Conservation (phyloP, 1,284 basidiomycete species). For the Ustilago loliicola region DNA sequence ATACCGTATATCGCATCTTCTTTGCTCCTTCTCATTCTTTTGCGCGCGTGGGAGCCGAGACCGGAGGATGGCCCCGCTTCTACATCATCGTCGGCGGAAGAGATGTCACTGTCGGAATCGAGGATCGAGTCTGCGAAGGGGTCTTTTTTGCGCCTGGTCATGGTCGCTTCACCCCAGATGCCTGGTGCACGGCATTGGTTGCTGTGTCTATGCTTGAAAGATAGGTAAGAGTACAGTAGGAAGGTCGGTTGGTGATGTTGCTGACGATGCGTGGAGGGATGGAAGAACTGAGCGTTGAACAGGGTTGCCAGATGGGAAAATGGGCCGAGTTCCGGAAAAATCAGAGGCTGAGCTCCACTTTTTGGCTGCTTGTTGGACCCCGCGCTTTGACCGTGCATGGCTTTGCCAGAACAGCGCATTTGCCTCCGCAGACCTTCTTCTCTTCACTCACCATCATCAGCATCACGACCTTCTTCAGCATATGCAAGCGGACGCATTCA, state of each 20-base stretch:
- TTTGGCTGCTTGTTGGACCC: constrained; percentile 8
- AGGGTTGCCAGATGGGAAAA: background rate
- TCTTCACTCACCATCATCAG: background rate
- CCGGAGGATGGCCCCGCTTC: constrained; percentile 4
- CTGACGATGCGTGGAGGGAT: background rate
- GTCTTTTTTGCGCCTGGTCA: constrained; percentile 63
- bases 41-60: constrained; percentile 14
- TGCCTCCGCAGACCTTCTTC: background rate
- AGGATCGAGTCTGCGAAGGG: constrained; percentile 40
- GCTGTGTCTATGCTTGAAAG: background rate
- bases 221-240: background rate
- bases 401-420: too few relatives aligned
- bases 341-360: constrained; percentile 3
- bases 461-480: background rate
- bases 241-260: background rate
- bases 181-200: background rate
- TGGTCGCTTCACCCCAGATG: constrained; percentile 2
- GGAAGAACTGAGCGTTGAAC: constrained; percentile 6
- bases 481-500: background rate
- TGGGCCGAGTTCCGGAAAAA: background rate
- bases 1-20: constrained; percentile 78
- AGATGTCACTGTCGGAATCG: constrained; percentile 71
- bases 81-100: constrained; percentile 65
- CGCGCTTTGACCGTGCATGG: constrained; percentile 19
- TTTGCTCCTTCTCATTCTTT: constrained; percentile 36